Percentiles rank a stretch among this genome's conserved stretches.
phyloP scores from a whole-genome alignment of 176 grass and related monocot species.

The Zoysia japonica region DNA sequence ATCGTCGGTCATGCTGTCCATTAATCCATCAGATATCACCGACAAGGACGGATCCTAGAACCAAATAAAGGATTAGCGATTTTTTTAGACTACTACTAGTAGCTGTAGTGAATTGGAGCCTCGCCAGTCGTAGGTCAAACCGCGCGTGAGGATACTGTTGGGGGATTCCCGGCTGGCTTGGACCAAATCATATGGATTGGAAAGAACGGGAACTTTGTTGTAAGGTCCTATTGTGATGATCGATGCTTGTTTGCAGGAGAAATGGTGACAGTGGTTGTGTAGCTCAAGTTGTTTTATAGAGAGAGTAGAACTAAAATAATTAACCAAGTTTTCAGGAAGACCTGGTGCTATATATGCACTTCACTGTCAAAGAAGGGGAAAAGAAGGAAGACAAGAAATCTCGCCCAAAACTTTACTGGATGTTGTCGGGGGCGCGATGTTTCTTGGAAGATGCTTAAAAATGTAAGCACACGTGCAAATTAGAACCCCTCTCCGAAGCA shows the following conservation, averaged over 20 bases:
- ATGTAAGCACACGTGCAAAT: conserved; percentile 28
- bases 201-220: background rate
- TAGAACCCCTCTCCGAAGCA: background rate
- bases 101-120: background rate
- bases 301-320: background rate
- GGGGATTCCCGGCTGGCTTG: conserved; percentile 19
- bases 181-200: background rate
- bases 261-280: background rate
- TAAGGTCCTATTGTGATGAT: background rate
- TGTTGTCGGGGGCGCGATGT: conserved; percentile 39
- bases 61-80: background rate
- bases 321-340: background rate
- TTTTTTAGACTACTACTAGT: background rate
- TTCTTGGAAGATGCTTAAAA: conserved; percentile 44
- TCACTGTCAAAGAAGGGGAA: background rate
- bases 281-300: background rate
- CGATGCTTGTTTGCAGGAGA: background rate
- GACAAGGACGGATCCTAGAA: conserved; percentile 28
- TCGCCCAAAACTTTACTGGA: conserved; percentile 26
- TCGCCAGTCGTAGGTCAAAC: background rate
- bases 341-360: background rate
- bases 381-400: conserved; percentile 19
- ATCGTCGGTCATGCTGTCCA: conserved; percentile 8
- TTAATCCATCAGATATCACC: conserved; percentile 1
- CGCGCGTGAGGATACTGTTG: conserved; percentile 23